Evolutionary conservation across 768 basidiomycete genomes (phyloP), one percentile per base, ranked within the genome.

Genomic region (Mycena maculata): DNA sequence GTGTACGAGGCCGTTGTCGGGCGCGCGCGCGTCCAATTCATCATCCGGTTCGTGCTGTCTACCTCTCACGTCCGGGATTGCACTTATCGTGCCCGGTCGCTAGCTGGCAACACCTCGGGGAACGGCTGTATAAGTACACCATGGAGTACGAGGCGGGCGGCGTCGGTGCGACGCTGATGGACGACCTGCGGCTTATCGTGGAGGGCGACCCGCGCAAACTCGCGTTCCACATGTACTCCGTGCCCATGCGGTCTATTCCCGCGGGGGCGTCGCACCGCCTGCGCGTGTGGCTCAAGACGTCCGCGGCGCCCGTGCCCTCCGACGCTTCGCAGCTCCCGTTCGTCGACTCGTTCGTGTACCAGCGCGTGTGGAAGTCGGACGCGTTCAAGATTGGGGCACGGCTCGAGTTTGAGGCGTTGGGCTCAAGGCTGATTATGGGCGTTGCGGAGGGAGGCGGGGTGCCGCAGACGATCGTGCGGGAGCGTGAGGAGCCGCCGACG

Each of bases 121-220:
- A 81, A 2, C 80, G 79, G 13, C 48, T 84, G 33, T 90, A 87
- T 65, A 81, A 80, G 41, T 86, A 90, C 67, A 85, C 87, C 7
- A 74, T 91, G 69, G 89, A 89, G 22, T 91, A 92, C 69, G 89
- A 90, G 56, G 87, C 88, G 5, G 84, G 84, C 52, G 90, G 90
- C 1, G 86, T 87, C 0, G 89, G 89, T 15, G 82, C 77, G 38
- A 79, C 78, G 23, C 74, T 91, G 13, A 83, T 91, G 60, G 85
- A 87, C 18, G 83, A 89, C 64, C 77, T 84, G 65, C 77, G 77
- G n/a, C 74, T 92, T 45, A 79, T 80, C 23, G 75, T 90, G 25
- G 86, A 87, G 48, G 85, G 84, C 41, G 86, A 89, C 53, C 88
- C 88, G 18, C 80, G 82, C 52, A 74, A 78, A 2, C 73, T 90